Evolutionary conservation across 441 rosid species (phyloP), one percentile per base, ranked within the genome.

Genomic region (Gossypium lobatum): DNA sequence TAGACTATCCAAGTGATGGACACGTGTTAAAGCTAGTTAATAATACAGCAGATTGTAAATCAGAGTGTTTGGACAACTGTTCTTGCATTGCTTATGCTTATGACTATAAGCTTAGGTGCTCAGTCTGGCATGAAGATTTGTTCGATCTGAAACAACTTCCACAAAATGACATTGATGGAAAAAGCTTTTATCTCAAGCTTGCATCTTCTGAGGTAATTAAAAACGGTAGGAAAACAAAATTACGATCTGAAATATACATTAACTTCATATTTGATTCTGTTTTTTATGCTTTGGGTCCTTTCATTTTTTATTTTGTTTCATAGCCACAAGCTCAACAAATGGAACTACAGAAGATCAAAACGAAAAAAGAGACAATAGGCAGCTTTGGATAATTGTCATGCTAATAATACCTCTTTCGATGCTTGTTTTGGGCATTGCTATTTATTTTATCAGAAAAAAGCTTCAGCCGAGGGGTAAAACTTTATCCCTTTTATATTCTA

Each of bases 141-240:
- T 63, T 8, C 4, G 50, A 37, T 63, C 25, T 63, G 8, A 37
- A 63, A 11, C 50, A 17, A 10, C 50, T 17, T 18, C 3, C 21
- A 6, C 8, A 0, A 17, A 39, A 37, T 3, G 25, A 17, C 9
- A 8, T 0, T 6, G 3, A 1, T 31, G 46, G 20, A 62, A 17
- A 63, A 4, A 63, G 10, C 48, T 63, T 63, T 37, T 34, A 63
- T 63, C 68, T 37, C 50, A 63, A 63, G 50, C 68, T 63, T 37
- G n/a, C 50, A 3, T 3, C 1, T 17, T 63, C 68, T 3, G 50
- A 37, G 50, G 10, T 17, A 20, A 26, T 25, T 13, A 63, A 45
- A 17, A 17, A 0, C 1, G 50, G 68, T 63, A 63, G 21, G 50
- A 18, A 3, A 18, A 17, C 10, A 18, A 11, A 28, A 28, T 14